A percentile compares a stretch with the other conserved stretches of the same genome.
phyloP scores from a whole-genome alignment of 805 yeast genomes.

The Saccharomycopsis selenospora region DNA sequence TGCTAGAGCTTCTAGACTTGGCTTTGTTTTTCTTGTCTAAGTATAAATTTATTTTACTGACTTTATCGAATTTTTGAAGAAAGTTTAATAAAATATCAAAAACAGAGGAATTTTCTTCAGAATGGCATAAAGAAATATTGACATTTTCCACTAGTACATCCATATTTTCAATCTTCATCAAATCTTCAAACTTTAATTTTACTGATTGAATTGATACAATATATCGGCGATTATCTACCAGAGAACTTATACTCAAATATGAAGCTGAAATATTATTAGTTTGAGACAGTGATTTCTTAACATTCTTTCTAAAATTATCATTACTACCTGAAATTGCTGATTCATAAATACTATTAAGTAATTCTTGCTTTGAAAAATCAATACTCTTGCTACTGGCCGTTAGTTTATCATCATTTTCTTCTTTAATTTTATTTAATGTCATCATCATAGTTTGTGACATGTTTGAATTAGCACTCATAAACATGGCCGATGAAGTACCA shows the following conservation, averaged over 20 bases:
- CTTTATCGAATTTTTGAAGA: constrained; percentile 11
- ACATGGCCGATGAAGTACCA: constrained; percentile 11
- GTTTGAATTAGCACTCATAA: constrained; percentile 19
- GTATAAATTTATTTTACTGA: constrained; percentile 2
- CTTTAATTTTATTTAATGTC: constrained; percentile 18
- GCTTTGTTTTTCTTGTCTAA: not conserved
- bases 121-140: constrained; percentile 38
- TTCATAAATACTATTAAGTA: constrained; percentile 17
- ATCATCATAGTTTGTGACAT: constrained; percentile 18
- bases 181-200: constrained; percentile 10
- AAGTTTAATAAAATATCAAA: constrained; percentile 13
- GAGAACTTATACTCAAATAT: not conserved
- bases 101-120: constrained; percentile 1
- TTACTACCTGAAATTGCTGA: constrained; percentile 15
- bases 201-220: constrained; percentile 6
- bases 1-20: constrained; percentile 6
- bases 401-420: not conserved
- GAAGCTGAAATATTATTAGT: not conserved
- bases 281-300: not conserved
- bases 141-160: constrained; percentile 35
- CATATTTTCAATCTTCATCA: constrained; percentile 30
- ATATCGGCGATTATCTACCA: constrained; percentile 5
- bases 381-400: not conserved
- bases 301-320: not conserved
- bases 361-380: constrained; percentile 5